A percentile compares a stretch with the other conserved stretches of the same genome.
phyloP scores from a whole-genome alignment of 768 basidiomycete genomes.

The Mycena floridula region DNA sequence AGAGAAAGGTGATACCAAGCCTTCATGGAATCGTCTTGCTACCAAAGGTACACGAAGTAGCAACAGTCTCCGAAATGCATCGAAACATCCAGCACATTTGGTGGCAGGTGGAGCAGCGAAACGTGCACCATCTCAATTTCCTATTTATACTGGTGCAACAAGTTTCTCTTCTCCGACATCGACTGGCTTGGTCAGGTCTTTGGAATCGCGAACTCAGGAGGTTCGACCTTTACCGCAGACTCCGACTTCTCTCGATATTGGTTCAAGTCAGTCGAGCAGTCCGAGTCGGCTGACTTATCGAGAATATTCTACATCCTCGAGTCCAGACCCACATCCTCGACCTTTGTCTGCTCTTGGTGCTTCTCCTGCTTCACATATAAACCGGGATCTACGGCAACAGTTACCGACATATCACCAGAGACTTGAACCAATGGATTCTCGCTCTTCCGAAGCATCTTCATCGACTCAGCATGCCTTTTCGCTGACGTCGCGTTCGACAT shows the following conservation, averaged over 20 bases:
- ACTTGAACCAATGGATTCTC: neutral
- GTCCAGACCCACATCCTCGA: slow-evolving; percentile 53
- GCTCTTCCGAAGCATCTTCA: neutral
- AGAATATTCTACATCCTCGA: slow-evolving; percentile 19
- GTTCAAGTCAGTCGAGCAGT: slow-evolving; percentile 18
- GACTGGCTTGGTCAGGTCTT: no score
- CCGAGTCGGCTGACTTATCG: no score
- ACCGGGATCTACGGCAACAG: slow-evolving; percentile 23
- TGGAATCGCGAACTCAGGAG: slow-evolving; percentile 27
- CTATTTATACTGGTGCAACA: no score
- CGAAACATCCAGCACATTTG: slow-evolving; percentile 30
- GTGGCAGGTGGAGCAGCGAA: no score
- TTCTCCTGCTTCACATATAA: slow-evolving; percentile 31
- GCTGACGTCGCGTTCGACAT: no score
- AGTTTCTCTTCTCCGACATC: no score
- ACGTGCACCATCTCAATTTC: no score
- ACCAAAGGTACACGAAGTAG: slow-evolving; percentile 54
- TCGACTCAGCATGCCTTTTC: neutral
- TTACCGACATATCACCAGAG: slow-evolving; percentile 26
- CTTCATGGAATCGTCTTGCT: slow-evolving; percentile 22
- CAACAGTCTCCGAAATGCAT: slow-evolving; percentile 40
- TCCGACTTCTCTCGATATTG: slow-evolving; percentile 24
- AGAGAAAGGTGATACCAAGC: slow-evolving; percentile 32
- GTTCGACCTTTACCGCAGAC: slow-evolving; percentile 36
- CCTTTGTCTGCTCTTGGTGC: slow-evolving; percentile 61